Conservation (phyloP, 75 land plant species). For the Sequoia sempervirens region DNA sequence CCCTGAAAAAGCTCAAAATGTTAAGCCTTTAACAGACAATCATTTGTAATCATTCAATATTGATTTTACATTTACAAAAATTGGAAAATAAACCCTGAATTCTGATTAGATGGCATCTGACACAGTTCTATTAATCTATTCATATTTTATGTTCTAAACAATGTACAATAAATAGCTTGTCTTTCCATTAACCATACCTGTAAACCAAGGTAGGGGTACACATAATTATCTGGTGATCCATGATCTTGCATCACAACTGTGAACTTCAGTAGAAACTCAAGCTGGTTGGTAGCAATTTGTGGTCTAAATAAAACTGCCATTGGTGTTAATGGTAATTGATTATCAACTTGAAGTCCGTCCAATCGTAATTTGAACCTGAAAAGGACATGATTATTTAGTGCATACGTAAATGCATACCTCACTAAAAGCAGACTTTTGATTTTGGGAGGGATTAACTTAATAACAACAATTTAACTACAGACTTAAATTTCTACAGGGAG, state of each 20-base stretch:
- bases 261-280: slow-evolving; percentile 71
- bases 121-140: background rate
- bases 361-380: slow-evolving; percentile 82
- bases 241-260: slow-evolving; percentile 64
- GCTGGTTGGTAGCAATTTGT: slow-evolving; percentile 53
- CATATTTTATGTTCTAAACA: background rate
- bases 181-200: slow-evolving; percentile 45
- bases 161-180: background rate
- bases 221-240: slow-evolving; percentile 58
- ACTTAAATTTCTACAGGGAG: background rate
- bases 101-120: background rate
- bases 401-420: background rate
- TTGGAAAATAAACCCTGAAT: background rate
- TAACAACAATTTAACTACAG: background rate
- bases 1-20: slow-evolving; percentile 37
- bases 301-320: slow-evolving; percentile 95
- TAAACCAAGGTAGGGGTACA: slow-evolving; percentile 86
- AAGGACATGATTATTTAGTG: slow-evolving; percentile 2
- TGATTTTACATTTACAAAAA: background rate
- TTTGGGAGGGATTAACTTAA: background rate
- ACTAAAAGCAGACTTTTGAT: background rate
- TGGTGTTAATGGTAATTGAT: slow-evolving; percentile 89
- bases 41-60: background rate
- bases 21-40: background rate
- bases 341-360: slow-evolving; percentile 85